These are phyloP conservation scores for Cercospora beticola DNA, from an alignment of 2,329 filamentous ascomycete genomes.

Conservation along the genomic window DNA sequence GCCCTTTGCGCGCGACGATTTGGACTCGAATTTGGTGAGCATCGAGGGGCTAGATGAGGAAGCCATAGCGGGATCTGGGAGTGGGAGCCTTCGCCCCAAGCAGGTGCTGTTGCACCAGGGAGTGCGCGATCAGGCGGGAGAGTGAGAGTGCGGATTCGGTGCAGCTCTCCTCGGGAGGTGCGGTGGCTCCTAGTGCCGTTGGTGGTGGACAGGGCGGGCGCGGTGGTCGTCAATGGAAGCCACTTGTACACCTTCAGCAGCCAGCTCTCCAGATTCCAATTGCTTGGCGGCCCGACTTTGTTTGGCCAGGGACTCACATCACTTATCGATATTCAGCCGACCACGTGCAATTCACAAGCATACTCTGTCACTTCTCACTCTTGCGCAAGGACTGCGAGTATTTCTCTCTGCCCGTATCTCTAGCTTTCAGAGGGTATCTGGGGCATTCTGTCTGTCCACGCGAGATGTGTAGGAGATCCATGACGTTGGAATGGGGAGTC, in stretches of 20 bases:
- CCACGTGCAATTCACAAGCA: not conserved
- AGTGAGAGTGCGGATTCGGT: not conserved
- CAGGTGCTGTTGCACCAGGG: conserved; percentile 19
- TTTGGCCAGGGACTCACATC: not conserved
- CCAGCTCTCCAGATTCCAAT: not conserved
- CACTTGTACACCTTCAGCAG: not conserved
- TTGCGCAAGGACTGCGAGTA: too few species aligned
- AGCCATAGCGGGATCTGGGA: conserved; percentile 42
- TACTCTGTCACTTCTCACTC: not conserved
- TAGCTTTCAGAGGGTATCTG: too few species aligned
- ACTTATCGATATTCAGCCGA: not conserved
- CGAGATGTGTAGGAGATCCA: too few species aligned
- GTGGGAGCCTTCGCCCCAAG: conserved; percentile 34
- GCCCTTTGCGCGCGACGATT: conserved; percentile 66
- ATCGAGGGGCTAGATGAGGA: conserved; percentile 46
- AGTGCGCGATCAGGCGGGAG: not conserved
- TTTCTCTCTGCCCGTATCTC: too few species aligned
- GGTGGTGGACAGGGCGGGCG: not conserved
- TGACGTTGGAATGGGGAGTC: too few species aligned
- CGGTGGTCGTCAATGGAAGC: not conserved
- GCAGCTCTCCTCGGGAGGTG: conserved; percentile 9
- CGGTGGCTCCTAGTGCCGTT: not conserved
- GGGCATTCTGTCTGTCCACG: too few species aligned
- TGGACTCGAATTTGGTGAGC: conserved; percentile 62
- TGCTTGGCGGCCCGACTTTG: not conserved